phyloP scores from a whole-genome alignment of 805 yeast species.

The Teunomyces panamensis region DNA sequence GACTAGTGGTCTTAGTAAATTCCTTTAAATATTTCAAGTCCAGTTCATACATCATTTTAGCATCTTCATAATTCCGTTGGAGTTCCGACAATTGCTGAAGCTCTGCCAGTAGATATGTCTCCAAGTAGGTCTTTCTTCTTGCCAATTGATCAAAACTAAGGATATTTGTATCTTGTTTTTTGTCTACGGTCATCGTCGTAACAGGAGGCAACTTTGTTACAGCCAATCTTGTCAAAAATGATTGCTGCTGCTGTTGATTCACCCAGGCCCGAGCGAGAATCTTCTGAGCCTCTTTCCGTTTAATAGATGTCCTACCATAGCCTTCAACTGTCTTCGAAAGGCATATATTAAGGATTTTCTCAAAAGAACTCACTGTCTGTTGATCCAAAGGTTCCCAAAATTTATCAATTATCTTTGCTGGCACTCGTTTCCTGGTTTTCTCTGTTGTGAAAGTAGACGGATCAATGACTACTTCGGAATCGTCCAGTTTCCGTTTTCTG shows the following conservation, averaged over 20 bases:
- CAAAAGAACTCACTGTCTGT: constrained; percentile 13
- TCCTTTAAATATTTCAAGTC: constrained; percentile 33
- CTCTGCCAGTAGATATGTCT: constrained; percentile 41
- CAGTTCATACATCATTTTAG: constrained; percentile 23
- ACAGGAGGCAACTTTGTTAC: constrained; percentile 27
- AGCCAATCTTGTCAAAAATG: constrained; percentile 24
- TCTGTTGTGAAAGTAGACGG: constrained; percentile 1
- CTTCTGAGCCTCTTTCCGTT: constrained; percentile 21
- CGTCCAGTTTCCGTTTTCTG: not conserved
- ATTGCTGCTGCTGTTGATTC: constrained; percentile 12
- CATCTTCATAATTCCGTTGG: constrained; percentile 21
- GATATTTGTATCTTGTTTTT: constrained; percentile 10
- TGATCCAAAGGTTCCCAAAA: constrained; percentile 29
- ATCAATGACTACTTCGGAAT: not conserved
- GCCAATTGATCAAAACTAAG: constrained; percentile 24
- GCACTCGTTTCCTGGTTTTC: constrained; percentile 10
- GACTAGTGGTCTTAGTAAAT: constrained; percentile 22
- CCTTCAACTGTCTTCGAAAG: constrained; percentile 24
- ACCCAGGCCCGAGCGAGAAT: constrained; percentile 25
- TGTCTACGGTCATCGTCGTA: constrained; percentile 14
- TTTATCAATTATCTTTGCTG: constrained; percentile 25
- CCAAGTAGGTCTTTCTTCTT: constrained; percentile 25
- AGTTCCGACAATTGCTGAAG: constrained; percentile 33
- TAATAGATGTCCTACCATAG: constrained; percentile 12
- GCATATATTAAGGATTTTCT: constrained; percentile 24